Evolutionary conservation across 768 basidiomycete genomes (phyloP).

Genomic region (Phanerodontia chrysosporium): DNA sequence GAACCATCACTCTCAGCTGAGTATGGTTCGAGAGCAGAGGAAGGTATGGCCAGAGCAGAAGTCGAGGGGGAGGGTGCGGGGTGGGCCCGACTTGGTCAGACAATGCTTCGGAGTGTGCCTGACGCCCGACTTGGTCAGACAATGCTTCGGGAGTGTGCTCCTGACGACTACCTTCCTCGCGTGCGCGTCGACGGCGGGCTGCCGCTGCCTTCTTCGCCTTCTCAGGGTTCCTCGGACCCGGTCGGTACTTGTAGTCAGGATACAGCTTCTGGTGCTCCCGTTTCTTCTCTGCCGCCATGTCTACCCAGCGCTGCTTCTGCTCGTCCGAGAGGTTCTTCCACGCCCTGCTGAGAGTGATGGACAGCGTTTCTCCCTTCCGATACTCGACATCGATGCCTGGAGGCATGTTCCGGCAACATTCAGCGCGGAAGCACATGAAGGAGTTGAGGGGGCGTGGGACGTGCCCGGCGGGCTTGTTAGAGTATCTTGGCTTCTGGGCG

Average conservation of each 20-base stretch:
- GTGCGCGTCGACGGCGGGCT: too few relatives aligned
- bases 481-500: not conserved
- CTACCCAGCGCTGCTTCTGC: not conserved
- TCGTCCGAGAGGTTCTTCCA: not conserved
- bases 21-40: too few relatives aligned
- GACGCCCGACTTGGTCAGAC: too few relatives aligned
- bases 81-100: too few relatives aligned
- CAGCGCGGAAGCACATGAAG: not conserved
- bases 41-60: too few relatives aligned
- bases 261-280: not conserved
- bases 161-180: too few relatives aligned
- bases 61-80: too few relatives aligned
- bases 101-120: too few relatives aligned
- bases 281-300: not conserved
- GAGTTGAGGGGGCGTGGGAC: not conserved
- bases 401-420: not conserved
- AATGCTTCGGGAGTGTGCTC: too few relatives aligned
- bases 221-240: not conserved
- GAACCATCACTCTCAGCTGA: too few relatives aligned
- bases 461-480: not conserved
- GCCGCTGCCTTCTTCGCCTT: not conserved
- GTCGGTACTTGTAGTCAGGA: not conserved
- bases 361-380: too few relatives aligned
- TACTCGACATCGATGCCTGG: too few relatives aligned
- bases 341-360: not conserved